Percentiles rank a stretch among this genome's conserved stretches.
Evolutionary conservation across 306 rosid species (phyloP).

Genomic region (Acacia melanoxylon): DNA sequence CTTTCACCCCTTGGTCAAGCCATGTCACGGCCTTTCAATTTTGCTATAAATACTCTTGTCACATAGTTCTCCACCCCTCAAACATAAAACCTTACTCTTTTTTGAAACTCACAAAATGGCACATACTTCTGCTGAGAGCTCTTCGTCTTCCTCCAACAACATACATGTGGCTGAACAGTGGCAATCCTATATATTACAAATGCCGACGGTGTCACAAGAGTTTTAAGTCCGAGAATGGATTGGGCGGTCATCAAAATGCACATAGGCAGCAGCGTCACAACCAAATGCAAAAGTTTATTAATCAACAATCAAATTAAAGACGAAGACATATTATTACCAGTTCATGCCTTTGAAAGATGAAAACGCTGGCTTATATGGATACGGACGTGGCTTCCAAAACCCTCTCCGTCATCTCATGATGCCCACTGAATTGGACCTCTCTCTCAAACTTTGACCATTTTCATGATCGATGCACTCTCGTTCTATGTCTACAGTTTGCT

Average conservation of each 20-base stretch:
- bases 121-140: constrained; percentile 3
- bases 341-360: background rate
- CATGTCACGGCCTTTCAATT: background rate
- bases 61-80: background rate
- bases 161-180: too few species aligned
- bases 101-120: background rate
- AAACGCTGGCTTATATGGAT: background rate
- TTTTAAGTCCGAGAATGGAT: constrained; percentile 27
- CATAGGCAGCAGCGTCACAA: constrained; percentile 21
- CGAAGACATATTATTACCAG: background rate
- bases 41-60: background rate
- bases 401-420: background rate
- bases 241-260: constrained; percentile 48
- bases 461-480: background rate
- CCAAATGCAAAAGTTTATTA: background rate
- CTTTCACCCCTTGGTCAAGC: background rate
- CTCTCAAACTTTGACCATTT: constrained; percentile 22
- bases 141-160: background rate
- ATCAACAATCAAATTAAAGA: background rate
- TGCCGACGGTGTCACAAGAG: constrained; percentile 25
- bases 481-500: background rate
- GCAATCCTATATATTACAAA: background rate
- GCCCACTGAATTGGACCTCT: constrained; percentile 15
- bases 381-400: background rate
- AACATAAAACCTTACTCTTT: background rate